These are phyloP conservation scores for Quercus parvula DNA, from an alignment of 306 rosid species.

Conservation along the genomic window DNA sequence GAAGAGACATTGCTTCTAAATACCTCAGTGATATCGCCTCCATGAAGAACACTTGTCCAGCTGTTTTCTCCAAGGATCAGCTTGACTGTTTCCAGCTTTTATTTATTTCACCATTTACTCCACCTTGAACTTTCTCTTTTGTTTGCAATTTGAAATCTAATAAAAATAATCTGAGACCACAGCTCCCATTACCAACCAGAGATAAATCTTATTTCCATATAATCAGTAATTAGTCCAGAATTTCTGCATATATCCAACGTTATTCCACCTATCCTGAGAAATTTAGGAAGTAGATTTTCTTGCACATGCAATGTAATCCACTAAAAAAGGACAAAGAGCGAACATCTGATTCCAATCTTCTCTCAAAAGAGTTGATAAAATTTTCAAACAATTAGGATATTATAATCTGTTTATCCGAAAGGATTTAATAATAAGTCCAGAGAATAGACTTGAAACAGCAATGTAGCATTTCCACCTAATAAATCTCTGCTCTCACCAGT, in stretches of 20 bases:
- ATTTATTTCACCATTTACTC: slow-evolving; percentile 10
- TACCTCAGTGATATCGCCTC: background rate
- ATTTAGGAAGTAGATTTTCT: background rate
- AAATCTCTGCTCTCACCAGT: slow-evolving; percentile 48
- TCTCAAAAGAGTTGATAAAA: background rate
- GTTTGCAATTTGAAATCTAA: slow-evolving; percentile 5
- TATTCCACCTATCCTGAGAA: slow-evolving; percentile 9
- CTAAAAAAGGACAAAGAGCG: background rate
- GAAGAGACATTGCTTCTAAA: background rate
- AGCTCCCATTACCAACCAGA: background rate
- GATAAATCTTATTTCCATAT: background rate
- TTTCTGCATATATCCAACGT: slow-evolving; percentile 9
- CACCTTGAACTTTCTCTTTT: background rate
- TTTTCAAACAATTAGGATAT: background rate
- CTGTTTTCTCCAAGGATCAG: background rate
- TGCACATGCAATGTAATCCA: slow-evolving; percentile 1
- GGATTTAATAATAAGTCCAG: slow-evolving; percentile 11
- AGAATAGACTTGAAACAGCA: slow-evolving; percentile 8
- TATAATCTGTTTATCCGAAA: background rate
- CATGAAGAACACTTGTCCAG: background rate
- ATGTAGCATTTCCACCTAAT: background rate
- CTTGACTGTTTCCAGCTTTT: background rate
- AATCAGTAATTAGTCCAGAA: background rate
- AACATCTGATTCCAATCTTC: background rate
- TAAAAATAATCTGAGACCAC: slow-evolving; percentile 11